phyloP scores from a whole-genome alignment of 306 rosid genomes.

The Rubus parviflorus region DNA sequence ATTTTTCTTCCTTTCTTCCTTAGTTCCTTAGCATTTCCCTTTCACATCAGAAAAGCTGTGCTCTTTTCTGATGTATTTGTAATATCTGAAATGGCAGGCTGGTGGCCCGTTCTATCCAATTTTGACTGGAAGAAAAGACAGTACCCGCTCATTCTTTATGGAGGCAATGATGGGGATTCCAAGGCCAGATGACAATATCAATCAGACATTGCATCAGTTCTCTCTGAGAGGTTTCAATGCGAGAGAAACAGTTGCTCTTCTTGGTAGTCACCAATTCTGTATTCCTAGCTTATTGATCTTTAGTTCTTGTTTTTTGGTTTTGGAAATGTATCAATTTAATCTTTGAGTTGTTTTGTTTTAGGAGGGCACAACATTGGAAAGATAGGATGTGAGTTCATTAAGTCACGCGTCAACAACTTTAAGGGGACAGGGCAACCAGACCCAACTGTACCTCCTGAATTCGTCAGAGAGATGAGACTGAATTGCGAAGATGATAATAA shows the following conservation, averaged over 20 bases:
- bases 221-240: slow-evolving; percentile 63
- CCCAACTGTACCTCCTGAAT: slow-evolving; percentile 56
- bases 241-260: slow-evolving; percentile 88
- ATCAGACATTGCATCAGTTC: slow-evolving; percentile 59
- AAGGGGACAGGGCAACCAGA: slow-evolving; percentile 75
- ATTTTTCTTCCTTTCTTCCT: not conserved
- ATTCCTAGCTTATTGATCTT: not conserved
- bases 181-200: slow-evolving; percentile 59
- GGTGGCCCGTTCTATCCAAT: slow-evolving; percentile 90
- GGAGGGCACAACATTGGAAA: slow-evolving; percentile 91
- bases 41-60: not conserved
- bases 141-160: slow-evolving; percentile 47
- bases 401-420: slow-evolving; percentile 60
- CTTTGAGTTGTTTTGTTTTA: slow-evolving; percentile 27
- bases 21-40: not conserved
- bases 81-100: slow-evolving; percentile 42
- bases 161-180: slow-evolving; percentile 71
- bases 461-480: slow-evolving; percentile 52
- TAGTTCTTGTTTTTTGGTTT: not conserved
- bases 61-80: slow-evolving; percentile 8
- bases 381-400: slow-evolving; percentile 72
- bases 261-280: slow-evolving; percentile 40
- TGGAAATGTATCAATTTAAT: slow-evolving; percentile 6
- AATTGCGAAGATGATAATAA: slow-evolving; percentile 39
- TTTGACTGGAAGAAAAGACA: slow-evolving; percentile 76